Evolutionary conservation across 805 yeast species (phyloP).

Genomic region (Saccharomycopsis synnaedendra): DNA sequence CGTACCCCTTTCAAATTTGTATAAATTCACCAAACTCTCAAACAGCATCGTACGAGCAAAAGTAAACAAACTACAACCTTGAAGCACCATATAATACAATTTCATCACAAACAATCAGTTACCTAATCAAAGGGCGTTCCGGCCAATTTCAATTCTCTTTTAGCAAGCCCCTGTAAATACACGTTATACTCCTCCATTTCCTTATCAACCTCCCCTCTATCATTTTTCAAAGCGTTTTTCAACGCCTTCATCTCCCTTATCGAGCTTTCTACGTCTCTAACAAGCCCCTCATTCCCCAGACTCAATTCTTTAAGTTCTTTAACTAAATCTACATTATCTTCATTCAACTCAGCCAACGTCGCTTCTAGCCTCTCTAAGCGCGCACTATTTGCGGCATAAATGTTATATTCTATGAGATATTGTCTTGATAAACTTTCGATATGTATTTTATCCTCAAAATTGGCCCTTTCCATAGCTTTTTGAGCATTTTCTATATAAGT

Average conservation of each 20-base stretch:
- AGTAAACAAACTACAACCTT: no score
- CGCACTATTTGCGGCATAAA: background rate
- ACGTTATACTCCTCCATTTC: background rate
- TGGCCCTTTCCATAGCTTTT: constrained; percentile 13
- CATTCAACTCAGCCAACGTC: background rate
- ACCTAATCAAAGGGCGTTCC: no score
- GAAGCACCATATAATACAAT: no score
- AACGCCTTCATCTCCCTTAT: constrained; percentile 1
- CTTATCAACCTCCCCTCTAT: background rate
- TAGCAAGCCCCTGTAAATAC: constrained; percentile 2
- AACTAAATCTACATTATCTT: constrained; percentile 2
- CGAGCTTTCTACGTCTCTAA: constrained; percentile 1
- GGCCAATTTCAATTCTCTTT: background rate
- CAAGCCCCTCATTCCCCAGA: background rate
- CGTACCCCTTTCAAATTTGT: no score
- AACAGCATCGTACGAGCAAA: no score
- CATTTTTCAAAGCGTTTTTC: constrained; percentile 1
- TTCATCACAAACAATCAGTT: no score
- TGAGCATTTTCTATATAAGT: constrained; percentile 23
- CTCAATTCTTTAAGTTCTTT: constrained; percentile 1
- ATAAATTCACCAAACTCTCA: no score
- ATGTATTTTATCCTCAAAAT: background rate
- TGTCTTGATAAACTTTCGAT: constrained; percentile 2
- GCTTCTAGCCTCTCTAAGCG: background rate
- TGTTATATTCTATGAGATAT: constrained; percentile 10